phyloP scores from a whole-genome alignment of 257 asterid species.

The Salvia rosmarinus region DNA sequence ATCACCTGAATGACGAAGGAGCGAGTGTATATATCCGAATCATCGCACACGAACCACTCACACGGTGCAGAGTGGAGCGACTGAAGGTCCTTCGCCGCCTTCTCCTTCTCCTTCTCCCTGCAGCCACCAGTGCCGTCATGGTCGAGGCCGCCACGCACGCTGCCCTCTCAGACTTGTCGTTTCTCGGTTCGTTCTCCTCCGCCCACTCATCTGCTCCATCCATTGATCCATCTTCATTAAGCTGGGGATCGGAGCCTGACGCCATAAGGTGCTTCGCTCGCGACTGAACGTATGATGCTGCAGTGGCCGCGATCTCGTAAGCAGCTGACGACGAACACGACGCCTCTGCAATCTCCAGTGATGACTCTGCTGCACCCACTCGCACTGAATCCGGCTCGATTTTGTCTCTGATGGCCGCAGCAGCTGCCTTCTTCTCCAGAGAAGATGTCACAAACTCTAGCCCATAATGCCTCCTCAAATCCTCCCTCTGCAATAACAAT shows the following conservation, averaged over 20 bases:
- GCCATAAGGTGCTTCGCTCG: conserved; percentile 45
- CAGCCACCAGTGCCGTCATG: conserved; percentile 89
- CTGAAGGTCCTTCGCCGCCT: conserved; percentile 82
- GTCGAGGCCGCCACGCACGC: conserved; percentile 81
- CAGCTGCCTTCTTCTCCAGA: conserved; percentile 66
- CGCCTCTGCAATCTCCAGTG: conserved; percentile 17
- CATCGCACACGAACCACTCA: conserved; percentile 92
- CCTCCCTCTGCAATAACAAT: conserved; percentile 59
- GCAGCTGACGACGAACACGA: conserved; percentile 55
- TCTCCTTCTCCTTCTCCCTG: conserved; percentile 71
- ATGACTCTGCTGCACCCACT: background rate
- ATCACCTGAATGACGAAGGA: conserved; percentile 78
- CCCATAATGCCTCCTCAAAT: conserved; percentile 67
- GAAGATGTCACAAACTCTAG: conserved; percentile 82
- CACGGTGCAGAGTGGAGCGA: conserved; percentile 84
- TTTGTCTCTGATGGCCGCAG: conserved; percentile 51
- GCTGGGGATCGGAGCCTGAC: conserved; percentile 36
- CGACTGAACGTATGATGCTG: conserved; percentile 76
- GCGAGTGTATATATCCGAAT: conserved; percentile 67
- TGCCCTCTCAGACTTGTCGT: conserved; percentile 63
- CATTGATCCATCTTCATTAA: conserved; percentile 7
- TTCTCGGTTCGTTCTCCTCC: conserved; percentile 32
- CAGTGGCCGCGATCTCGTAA: conserved; percentile 81
- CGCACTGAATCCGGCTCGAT: conserved; percentile 47
- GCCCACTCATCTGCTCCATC: conserved; percentile 22